Base-by-base conservation (phyloP, 2,329 filamentous ascomycete genomes). In the Aschersonia sp. region DNA sequence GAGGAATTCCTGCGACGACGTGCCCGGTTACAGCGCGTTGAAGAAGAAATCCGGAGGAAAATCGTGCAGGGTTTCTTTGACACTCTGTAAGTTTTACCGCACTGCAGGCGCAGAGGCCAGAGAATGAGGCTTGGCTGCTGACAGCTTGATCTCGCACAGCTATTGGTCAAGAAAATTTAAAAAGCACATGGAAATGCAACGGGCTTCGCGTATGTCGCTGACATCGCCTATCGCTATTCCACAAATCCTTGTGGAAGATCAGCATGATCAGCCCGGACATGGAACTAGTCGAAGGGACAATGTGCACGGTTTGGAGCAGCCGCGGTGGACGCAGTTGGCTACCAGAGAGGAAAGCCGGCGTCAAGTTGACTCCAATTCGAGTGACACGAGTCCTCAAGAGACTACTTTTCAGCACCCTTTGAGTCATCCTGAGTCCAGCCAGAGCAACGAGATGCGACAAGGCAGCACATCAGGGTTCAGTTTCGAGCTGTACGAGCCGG, bases 31-130 rank as follows among this genome's bases (percentile, higher is more conserved):
- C 90, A 97, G 62, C 83, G 90, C 51, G 90, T 98, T 1, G 87
- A 98, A 57, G 90, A 98, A 64, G 87, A 92, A 55, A 87, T 97
- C 42, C 84, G 87, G 49, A 81, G 94, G 49, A 85, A 90, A 53
- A 81, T 89, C 31, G 92, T 98, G 8, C 77, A 92, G 42, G 88
- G 89, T 41, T 98, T 98, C 69, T 97, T 98, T 64, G 86, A 97
- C 61, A 97, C 89, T 11, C 66, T 92, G 68, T 89, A 68, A 66
- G 76, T 67, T 22, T 2, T 12, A 29, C n/a, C n/a, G n/a, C 31
- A 4, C 22, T 22, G 22, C 43, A 32, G 6, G 35, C 35, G 35
- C 8, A 12, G 8, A 12, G 12, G 12, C 8, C 35, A 39, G 8
- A 8, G 8, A 9, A 12, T 12, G 35, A 2, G 35, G 10, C 9